A percentile compares a stretch with the other conserved stretches of the same genome.
These are phyloP conservation scores for Cryptococcus maquisensis DNA, from an alignment of 1,284 basidiomycete genomes.

Conservation along the genomic window DNA sequence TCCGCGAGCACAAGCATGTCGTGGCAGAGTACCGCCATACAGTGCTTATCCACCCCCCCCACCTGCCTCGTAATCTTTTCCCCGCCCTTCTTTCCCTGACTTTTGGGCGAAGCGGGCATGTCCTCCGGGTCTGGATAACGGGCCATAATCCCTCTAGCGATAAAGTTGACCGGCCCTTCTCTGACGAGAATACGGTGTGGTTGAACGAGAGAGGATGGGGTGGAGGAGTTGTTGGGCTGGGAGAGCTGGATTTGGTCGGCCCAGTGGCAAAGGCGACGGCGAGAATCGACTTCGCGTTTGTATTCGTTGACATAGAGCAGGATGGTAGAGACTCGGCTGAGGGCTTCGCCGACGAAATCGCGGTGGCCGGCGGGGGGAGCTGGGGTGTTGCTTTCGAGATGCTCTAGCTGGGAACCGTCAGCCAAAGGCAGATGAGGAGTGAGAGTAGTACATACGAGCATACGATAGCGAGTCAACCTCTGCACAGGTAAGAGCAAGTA, in stretches of 20 bases:
- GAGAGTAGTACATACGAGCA: neutral
- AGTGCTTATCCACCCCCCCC: neutral
- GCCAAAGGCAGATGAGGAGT: neutral
- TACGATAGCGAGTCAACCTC: neutral
- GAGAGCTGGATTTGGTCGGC: constrained; percentile 65
- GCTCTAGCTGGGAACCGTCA: constrained; percentile 55
- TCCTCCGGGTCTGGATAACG: neutral
- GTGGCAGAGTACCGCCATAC: constrained; percentile 1
- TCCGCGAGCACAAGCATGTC: neutral
- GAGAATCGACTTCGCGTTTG: constrained; percentile 85
- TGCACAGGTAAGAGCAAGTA: constrained; percentile 1
- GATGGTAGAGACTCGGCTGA: constrained; percentile 75
- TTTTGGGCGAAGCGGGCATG: neutral
- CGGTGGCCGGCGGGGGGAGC: constrained; percentile 60
- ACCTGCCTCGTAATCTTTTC: neutral
- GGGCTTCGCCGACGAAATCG: constrained; percentile 76
- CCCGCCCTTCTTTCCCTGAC: too few species aligned
- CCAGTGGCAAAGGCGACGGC: constrained; percentile 80
- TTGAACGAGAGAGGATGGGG: constrained; percentile 92
- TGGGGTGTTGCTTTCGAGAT: constrained; percentile 73
- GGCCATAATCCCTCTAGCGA: constrained; percentile 29
- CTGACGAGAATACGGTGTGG: constrained; percentile 90
- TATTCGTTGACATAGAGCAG: constrained; percentile 95
- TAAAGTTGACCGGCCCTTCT: constrained; percentile 76
- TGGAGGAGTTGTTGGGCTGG: constrained; percentile 59